Percentiles rank a stretch among this genome's conserved stretches.
Conservation (phyloP, 495 filamentous ascomycete genomes). For the Cudoniella acicularis region DNA sequence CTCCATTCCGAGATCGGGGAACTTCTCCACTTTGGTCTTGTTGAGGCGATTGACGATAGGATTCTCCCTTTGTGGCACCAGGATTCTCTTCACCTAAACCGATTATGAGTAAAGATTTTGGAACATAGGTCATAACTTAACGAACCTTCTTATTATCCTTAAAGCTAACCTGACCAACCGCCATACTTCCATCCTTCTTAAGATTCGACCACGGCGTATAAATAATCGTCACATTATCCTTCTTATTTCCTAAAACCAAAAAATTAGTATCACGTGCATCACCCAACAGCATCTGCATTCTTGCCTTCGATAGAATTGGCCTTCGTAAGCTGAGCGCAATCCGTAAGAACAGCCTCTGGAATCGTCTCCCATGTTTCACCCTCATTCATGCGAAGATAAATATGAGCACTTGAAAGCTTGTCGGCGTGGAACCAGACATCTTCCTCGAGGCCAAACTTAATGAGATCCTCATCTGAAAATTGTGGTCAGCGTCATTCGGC, state of each 20-base stretch:
- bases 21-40: slow-evolving; percentile 87
- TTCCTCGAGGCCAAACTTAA: slow-evolving; percentile 86
- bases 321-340: slow-evolving; percentile 94
- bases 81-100: slow-evolving; percentile 67
- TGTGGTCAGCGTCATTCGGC: not conserved
- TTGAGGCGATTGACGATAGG: slow-evolving; percentile 91
- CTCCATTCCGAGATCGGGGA: slow-evolving; percentile 74
- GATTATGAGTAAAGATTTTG: not conserved
- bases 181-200: slow-evolving; percentile 95
- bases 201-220: slow-evolving; percentile 99
- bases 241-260: slow-evolving; percentile 81
- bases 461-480: slow-evolving; percentile 84
- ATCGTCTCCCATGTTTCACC: slow-evolving; percentile 85
- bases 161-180: slow-evolving; percentile 89
- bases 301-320: slow-evolving; percentile 95
- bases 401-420: slow-evolving; percentile 93
- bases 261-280: slow-evolving; percentile 15
- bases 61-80: slow-evolving; percentile 76
- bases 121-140: not conserved
- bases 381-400: slow-evolving; percentile 82
- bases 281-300: not conserved
- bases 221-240: slow-evolving; percentile 93
- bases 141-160: slow-evolving; percentile 70
- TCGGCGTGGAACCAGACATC: slow-evolving; percentile 99
- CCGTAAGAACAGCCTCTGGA: slow-evolving; percentile 67